Evolutionary conservation across 1,284 basidiomycete species (phyloP).

Genomic region (Microbotryum saponariae): DNA sequence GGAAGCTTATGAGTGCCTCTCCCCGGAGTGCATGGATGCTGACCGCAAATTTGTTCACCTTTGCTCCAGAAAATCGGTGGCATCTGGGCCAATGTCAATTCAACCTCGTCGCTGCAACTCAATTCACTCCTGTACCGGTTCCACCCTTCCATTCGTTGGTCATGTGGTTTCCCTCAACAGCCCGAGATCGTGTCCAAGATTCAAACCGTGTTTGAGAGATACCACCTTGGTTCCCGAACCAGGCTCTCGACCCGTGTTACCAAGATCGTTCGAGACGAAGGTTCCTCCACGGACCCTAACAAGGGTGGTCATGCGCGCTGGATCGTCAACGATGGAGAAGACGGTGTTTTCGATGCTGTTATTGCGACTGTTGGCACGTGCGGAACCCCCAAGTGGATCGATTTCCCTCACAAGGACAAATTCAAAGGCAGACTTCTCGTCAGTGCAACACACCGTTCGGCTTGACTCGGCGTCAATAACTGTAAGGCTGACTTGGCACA

Average conservation of each 20-base stretch:
- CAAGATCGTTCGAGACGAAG: constrained; percentile 32
- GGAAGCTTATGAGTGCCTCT: neutral
- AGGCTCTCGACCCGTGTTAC: constrained; percentile 42
- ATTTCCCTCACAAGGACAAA: constrained; percentile 48
- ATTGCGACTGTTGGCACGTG: constrained; percentile 51
- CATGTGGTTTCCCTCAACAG: constrained; percentile 48
- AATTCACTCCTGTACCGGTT: constrained; percentile 55
- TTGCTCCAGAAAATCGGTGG: constrained; percentile 40
- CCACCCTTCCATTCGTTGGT: constrained; percentile 49
- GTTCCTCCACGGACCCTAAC: constrained; percentile 38
- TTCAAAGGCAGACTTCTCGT: constrained; percentile 47
- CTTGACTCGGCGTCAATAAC: too few species aligned
- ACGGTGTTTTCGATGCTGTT: constrained; percentile 46
- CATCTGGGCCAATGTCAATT: constrained; percentile 58
- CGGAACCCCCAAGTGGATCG: constrained; percentile 50
- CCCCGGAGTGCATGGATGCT: constrained; percentile 11
- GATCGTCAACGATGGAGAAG: constrained; percentile 46
- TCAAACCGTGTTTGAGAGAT: constrained; percentile 51
- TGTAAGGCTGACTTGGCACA: too few species aligned
- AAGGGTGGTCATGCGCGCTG: constrained; percentile 47
- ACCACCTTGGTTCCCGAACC: constrained; percentile 50
- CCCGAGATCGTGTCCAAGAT: constrained; percentile 57
- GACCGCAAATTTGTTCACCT: constrained; percentile 37
- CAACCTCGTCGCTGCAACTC: constrained; percentile 55
- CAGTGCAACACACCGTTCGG: too few species aligned